phyloP scores from a whole-genome alignment of 345 rosid species.

The Microcos paniculata region DNA sequence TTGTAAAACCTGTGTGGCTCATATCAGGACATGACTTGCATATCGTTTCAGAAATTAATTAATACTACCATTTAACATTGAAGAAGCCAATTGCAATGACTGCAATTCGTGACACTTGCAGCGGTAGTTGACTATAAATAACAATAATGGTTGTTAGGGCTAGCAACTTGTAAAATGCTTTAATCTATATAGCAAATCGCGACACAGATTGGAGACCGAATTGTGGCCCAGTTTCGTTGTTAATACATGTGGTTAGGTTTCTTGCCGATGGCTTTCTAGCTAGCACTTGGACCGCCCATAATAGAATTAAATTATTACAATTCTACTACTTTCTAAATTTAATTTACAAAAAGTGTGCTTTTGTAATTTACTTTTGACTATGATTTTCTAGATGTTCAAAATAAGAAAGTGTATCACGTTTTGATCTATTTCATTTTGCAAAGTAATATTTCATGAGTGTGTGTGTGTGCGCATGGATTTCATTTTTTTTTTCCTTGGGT shows the following conservation, averaged over 20 bases:
- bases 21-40: neutral
- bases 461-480: too few species aligned
- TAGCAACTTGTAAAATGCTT: neutral
- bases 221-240: neutral
- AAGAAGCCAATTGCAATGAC: neutral
- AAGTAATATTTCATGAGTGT: too few species aligned
- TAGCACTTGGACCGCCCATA: neutral
- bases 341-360: neutral
- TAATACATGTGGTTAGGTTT: neutral
- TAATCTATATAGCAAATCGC: too few species aligned
- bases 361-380: neutral
- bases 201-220: neutral
- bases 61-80: neutral
- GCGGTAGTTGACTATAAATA: neutral
- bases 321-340: neutral
- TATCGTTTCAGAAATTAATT: neutral
- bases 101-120: neutral
- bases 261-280: neutral
- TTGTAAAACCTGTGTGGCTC: neutral
- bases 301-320: neutral
- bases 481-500: too few species aligned
- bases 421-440: too few species aligned
- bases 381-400: too few species aligned
- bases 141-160: neutral
- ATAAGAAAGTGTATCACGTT: too few species aligned